Evolutionary conservation across 495 filamentous ascomycete species (phyloP).

Genomic region (Acidomyces sp.): DNA sequence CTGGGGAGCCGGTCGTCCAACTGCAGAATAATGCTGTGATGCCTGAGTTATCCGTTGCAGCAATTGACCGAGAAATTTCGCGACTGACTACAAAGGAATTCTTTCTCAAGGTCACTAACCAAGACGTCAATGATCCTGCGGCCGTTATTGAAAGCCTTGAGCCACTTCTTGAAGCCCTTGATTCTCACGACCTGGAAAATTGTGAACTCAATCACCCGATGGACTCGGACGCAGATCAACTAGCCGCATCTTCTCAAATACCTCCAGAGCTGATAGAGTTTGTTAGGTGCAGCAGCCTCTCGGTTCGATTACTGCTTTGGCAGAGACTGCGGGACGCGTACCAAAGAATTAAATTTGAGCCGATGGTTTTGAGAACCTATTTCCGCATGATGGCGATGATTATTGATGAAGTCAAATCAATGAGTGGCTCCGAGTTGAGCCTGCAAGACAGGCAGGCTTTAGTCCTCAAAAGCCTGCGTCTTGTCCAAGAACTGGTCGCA

Average conservation of each 20-base stretch:
- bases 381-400: conserved; percentile 74
- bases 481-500: conserved; percentile 59
- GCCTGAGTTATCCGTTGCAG: conserved; percentile 69
- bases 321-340: conserved; percentile 78
- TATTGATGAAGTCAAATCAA: conserved; percentile 53
- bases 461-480: conserved; percentile 61
- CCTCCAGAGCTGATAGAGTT: conserved; percentile 63
- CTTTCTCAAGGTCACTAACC: conserved; percentile 69
- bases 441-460: conserved; percentile 49
- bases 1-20: conserved; percentile 37
- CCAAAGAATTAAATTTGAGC: conserved; percentile 61
- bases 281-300: conserved; percentile 63
- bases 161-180: conserved; percentile 57
- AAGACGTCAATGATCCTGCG: conserved; percentile 54
- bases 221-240: conserved; percentile 7
- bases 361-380: conserved; percentile 76
- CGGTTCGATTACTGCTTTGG: conserved; percentile 77
- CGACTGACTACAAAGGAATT: conserved; percentile 92
- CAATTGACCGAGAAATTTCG: conserved; percentile 77
- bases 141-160: conserved; percentile 83
- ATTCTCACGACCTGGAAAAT: conserved; percentile 6
- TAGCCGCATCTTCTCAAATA: not conserved
- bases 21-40: conserved; percentile 80
- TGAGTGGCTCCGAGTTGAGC: conserved; percentile 46
- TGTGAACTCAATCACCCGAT: conserved; percentile 1